Conservation (phyloP, 2,329 filamentous ascomycete genomes). For the Fusarium robinianum region DNA sequence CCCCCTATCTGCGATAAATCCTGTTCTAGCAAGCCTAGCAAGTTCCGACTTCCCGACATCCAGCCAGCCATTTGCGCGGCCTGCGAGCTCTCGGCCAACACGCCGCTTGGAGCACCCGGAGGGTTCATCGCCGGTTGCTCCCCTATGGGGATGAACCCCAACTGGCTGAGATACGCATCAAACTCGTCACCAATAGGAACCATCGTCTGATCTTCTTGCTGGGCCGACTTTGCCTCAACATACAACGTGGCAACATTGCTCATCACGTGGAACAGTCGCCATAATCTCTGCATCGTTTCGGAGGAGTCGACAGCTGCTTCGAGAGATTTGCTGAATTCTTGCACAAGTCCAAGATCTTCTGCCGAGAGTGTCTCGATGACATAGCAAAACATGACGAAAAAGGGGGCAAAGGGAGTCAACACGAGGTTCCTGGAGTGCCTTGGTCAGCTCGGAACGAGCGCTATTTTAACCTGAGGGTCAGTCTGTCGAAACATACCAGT, state of each 20-base stretch:
- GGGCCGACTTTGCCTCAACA: slow-evolving; percentile 60
- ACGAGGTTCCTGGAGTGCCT: slow-evolving; percentile 53
- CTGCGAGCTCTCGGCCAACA: slow-evolving; percentile 37
- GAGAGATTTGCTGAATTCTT: slow-evolving; percentile 61
- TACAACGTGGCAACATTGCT: slow-evolving; percentile 65
- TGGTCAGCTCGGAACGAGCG: slow-evolving; percentile 10
- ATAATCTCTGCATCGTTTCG: slow-evolving; percentile 62
- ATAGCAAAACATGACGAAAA: slow-evolving; percentile 63
- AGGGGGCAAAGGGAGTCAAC: slow-evolving; percentile 62
- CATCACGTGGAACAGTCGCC: slow-evolving; percentile 66
- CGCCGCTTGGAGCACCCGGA: slow-evolving; percentile 23
- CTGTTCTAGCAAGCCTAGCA: slow-evolving; percentile 68
- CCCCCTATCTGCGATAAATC: slow-evolving; percentile 55
- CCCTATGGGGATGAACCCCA: slow-evolving; percentile 60
- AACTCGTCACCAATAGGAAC: slow-evolving; percentile 62
- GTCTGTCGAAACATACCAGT: slow-evolving; percentile 49
- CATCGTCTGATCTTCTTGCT: slow-evolving; percentile 52
- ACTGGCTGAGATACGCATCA: slow-evolving; percentile 66
- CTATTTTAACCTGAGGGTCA: not conserved
- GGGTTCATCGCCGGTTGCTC: slow-evolving; percentile 36
- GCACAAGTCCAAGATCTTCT: slow-evolving; percentile 58
- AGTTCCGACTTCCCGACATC: slow-evolving; percentile 68
- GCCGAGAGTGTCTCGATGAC: slow-evolving; percentile 58
- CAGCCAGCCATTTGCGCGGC: slow-evolving; percentile 63
- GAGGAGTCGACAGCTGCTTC: slow-evolving; percentile 56